Evolutionary conservation across 2,329 filamentous ascomycete species (phyloP).

Genomic region (Fusarium coffeatum): DNA sequence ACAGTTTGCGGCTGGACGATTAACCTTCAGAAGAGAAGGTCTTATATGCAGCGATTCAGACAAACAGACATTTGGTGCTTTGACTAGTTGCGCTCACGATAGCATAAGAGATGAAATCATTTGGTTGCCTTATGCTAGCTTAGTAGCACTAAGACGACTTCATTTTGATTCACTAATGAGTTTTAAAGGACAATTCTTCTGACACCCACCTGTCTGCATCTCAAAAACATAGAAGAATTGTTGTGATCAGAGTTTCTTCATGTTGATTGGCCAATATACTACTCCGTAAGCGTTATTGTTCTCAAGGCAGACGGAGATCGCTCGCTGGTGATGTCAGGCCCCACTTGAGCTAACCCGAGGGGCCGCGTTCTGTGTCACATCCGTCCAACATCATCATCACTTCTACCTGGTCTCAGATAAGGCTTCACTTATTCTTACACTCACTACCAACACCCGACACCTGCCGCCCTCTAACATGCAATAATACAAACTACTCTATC

Average conservation of each 20-base stretch:
- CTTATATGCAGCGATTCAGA: not conserved
- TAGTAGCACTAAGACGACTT: not conserved
- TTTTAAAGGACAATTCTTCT: fast-evolving
- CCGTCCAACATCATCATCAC: constrained; percentile 26
- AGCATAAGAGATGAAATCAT: not conserved
- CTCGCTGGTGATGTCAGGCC: constrained; percentile 35
- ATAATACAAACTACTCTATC: not conserved
- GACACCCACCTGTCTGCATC: not conserved
- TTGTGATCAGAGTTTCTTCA: not conserved
- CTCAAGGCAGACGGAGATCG: constrained; percentile 9
- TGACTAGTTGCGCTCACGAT: not conserved
- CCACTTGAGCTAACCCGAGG: constrained; percentile 31
- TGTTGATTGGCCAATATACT: constrained; percentile 19
- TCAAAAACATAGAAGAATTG: not conserved
- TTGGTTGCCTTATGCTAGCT: not conserved
- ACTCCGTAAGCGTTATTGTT: constrained; percentile 9
- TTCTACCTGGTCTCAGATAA: constrained; percentile 8
- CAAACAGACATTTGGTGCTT: not conserved
- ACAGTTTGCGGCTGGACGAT: too few relatives aligned
- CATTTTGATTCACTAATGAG: not conserved
- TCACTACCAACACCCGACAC: not conserved
- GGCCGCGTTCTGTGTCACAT: constrained; percentile 17
- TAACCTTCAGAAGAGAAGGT: not conserved
- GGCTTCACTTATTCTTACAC: not conserved
- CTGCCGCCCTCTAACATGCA: constrained; percentile 16